phyloP scores from a whole-genome alignment of 2,329 filamentous ascomycete species.

The Cercospora sp. region DNA sequence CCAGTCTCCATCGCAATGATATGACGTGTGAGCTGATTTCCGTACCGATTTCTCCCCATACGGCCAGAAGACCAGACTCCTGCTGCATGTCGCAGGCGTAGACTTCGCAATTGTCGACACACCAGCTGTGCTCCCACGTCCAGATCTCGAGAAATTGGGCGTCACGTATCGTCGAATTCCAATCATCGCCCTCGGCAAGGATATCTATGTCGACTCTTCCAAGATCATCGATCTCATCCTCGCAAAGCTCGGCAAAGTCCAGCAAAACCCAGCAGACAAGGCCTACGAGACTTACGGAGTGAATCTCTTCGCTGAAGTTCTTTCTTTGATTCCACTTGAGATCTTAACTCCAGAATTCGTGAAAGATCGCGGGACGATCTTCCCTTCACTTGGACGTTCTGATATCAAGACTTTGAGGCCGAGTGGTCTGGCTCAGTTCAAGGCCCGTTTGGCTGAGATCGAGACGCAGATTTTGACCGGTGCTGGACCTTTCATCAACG shows the following conservation, averaged over 20 bases:
- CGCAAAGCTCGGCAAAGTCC: slow-evolving; percentile 20
- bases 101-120: slow-evolving; percentile 31
- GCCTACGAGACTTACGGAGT: slow-evolving; percentile 34
- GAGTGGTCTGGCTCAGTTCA: slow-evolving; percentile 28
- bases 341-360: slow-evolving; percentile 29
- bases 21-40: background rate
- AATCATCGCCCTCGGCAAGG: slow-evolving; percentile 35
- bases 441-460: slow-evolving; percentile 25
- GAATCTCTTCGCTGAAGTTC: slow-evolving; percentile 27
- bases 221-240: slow-evolving; percentile 30
- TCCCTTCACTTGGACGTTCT: slow-evolving; percentile 30
- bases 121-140: slow-evolving; percentile 33
- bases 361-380: slow-evolving; percentile 34
- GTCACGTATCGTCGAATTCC: slow-evolving; percentile 39
- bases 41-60: slow-evolving; percentile 33
- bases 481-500: slow-evolving; percentile 30
- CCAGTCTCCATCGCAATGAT: background rate
- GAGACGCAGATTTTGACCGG: slow-evolving; percentile 28
- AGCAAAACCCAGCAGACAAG: slow-evolving; percentile 31
- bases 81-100: slow-evolving; percentile 29
- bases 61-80: slow-evolving; percentile 34
- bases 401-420: slow-evolving; percentile 29
- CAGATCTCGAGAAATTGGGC: slow-evolving; percentile 34
- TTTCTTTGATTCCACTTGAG: slow-evolving; percentile 29
- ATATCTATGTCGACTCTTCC: slow-evolving; percentile 35